These are phyloP conservation scores for Ascobolus immersus DNA, from an alignment of 495 filamentous ascomycete genomes.

Conservation along the genomic window DNA sequence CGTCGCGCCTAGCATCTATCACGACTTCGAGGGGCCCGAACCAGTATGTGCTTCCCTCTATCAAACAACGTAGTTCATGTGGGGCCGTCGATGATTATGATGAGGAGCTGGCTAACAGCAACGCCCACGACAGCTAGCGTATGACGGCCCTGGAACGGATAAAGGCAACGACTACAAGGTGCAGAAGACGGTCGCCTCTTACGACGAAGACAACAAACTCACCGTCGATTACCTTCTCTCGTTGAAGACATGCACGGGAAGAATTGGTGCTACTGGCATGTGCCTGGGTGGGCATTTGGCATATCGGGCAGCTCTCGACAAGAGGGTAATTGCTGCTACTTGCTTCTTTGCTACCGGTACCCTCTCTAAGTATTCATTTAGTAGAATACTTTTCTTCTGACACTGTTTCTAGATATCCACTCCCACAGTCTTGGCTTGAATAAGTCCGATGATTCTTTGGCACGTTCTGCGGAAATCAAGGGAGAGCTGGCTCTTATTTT, in stretches of 20 bases:
- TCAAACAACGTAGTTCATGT: neutral
- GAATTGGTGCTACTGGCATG: constrained; percentile 77
- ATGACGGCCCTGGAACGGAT: constrained; percentile 74
- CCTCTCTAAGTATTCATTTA: neutral
- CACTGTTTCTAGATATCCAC: constrained; percentile 38
- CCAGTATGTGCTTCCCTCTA: constrained; percentile 14
- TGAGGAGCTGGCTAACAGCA: neutral
- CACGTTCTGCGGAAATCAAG: constrained; percentile 41
- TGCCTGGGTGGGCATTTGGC: constrained; percentile 84
- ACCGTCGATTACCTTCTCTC: constrained; percentile 49
- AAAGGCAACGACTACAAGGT: constrained; percentile 69
- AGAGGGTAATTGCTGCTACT: constrained; percentile 46
- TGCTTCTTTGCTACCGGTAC: constrained; percentile 62
- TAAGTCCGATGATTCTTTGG: constrained; percentile 40
- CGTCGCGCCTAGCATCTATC: constrained; percentile 70
- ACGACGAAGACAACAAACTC: constrained; percentile 62
- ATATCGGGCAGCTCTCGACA: constrained; percentile 57
- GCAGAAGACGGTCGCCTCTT: constrained; percentile 60
- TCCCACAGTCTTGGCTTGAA: constrained; percentile 42
- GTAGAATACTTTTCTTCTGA: neutral
- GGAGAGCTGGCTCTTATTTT: constrained; percentile 60
- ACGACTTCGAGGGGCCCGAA: constrained; percentile 75
- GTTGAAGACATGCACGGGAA: constrained; percentile 58
- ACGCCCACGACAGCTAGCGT: constrained; percentile 25
- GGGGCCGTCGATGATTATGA: neutral